phyloP scores from a whole-genome alignment of 106 monocot species.

The Dendrobium officinale region DNA sequence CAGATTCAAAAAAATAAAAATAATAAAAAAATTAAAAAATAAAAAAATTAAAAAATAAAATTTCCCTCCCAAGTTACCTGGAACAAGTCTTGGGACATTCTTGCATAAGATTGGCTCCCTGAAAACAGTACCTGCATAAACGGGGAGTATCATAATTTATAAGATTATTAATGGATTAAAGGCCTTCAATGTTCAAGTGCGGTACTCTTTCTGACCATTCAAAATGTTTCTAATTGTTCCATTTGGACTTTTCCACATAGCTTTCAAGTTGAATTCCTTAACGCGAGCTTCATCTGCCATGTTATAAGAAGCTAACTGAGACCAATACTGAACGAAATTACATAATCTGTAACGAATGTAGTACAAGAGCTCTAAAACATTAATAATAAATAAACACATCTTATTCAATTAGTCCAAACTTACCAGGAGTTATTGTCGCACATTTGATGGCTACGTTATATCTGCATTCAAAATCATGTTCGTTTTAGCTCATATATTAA shows the following conservation, averaged over 20 bases:
- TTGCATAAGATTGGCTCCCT: conserved; percentile 66
- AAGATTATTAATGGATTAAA: not conserved
- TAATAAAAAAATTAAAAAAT: no score
- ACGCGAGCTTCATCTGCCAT: conserved; percentile 52
- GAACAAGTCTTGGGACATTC: conserved; percentile 51
- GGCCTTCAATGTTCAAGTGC: not conserved
- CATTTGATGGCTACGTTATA: conserved; percentile 15
- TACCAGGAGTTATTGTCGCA: conserved; percentile 12
- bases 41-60: no score
- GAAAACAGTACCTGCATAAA: conserved; percentile 50
- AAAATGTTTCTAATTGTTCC: conserved; percentile 67
- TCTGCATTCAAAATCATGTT: not conserved
- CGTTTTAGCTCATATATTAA: not conserved
- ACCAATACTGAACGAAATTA: no score
- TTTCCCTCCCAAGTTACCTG: conserved; percentile 22
- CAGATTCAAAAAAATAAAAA: no score
- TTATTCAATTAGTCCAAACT: not conserved
- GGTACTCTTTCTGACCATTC: conserved; percentile 28
- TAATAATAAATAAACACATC: no score
- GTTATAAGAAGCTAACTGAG: not conserved
- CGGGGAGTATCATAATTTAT: not conserved
- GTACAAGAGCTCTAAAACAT: no score
- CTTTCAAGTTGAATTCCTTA: conserved; percentile 54
- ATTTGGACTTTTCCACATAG: conserved; percentile 70
- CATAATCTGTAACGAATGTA: no score